phyloP scores from a whole-genome alignment of 2,329 filamentous ascomycete genomes.

The Xylariales sp. region DNA sequence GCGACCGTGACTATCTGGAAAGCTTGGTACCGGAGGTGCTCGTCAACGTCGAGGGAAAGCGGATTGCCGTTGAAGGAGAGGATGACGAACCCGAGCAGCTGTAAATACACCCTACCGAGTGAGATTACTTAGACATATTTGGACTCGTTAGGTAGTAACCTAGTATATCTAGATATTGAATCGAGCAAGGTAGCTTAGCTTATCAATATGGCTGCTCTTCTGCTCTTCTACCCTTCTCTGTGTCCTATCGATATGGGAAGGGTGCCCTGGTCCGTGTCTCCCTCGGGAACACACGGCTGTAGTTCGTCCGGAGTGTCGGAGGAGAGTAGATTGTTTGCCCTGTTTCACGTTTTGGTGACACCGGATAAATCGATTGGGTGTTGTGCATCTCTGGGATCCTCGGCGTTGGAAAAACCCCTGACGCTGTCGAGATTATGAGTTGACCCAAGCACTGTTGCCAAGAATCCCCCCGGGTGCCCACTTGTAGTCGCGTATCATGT shows the following conservation, averaged over 20 bases:
- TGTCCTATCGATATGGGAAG: not conserved
- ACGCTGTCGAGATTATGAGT: conserved; percentile 18
- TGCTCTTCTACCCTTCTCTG: not conserved
- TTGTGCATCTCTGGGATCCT: not conserved
- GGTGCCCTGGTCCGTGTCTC: not conserved
- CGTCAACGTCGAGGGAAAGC: conserved; percentile 77
- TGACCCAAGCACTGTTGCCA: conserved; percentile 24
- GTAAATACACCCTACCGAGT: conserved; percentile 1
- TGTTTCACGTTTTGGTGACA: conserved; percentile 10
- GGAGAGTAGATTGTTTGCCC: conserved; percentile 3
- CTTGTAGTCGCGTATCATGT: not conserved
- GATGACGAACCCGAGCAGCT: conserved; percentile 60
- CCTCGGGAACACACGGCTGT: not conserved
- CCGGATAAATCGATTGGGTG: conserved; percentile 8
- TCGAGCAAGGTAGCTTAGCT: not conserved
- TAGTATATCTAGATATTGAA: not conserved
- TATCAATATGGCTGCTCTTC: not conserved
- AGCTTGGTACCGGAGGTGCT: conserved; percentile 82
- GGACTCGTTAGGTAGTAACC: too few species aligned
- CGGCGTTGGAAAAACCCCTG: conserved; percentile 15
- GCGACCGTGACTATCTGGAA: conserved; percentile 81
- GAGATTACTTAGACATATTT: too few species aligned
- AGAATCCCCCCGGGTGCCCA: conserved; percentile 1
- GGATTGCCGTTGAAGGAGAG: conserved; percentile 78
- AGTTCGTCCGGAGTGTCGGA: conserved; percentile 6